These are phyloP conservation scores for Kwoniella botswanensis DNA, from an alignment of 768 basidiomycete species.

Conservation along the genomic window DNA sequence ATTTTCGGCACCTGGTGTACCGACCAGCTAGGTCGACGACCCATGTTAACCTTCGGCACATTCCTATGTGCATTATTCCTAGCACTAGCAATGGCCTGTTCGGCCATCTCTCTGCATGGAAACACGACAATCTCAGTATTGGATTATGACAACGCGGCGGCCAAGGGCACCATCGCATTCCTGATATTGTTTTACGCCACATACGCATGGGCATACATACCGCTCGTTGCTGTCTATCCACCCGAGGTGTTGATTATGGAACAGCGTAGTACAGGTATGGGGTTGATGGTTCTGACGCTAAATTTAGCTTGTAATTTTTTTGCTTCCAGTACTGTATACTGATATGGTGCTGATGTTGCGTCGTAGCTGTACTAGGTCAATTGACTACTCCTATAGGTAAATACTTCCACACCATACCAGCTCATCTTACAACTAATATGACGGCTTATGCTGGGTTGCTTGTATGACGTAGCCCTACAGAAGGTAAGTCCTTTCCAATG, in stretches of 20 bases:
- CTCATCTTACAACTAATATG: background rate
- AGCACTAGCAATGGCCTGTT: slow-evolving; percentile 31
- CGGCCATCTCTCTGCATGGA: slow-evolving; percentile 25
- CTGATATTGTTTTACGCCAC: slow-evolving; percentile 37
- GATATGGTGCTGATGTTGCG: background rate
- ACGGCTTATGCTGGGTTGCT: background rate
- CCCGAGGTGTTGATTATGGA: slow-evolving; percentile 37
- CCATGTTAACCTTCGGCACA: slow-evolving; percentile 31
- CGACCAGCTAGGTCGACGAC: slow-evolving; percentile 38
- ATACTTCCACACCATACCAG: background rate
- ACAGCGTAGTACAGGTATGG: slow-evolving; percentile 43
- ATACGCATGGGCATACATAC: slow-evolving; percentile 39
- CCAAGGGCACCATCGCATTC: slow-evolving; percentile 37
- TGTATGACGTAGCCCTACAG: slow-evolving; percentile 5
- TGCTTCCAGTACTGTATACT: background rate
- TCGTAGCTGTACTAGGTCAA: slow-evolving; percentile 16
- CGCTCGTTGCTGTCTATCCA: slow-evolving; percentile 37
- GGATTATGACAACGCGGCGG: slow-evolving; percentile 18
- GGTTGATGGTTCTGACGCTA: slow-evolving; percentile 29
- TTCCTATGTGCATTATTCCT: slow-evolving; percentile 31
- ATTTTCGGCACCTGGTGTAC: slow-evolving; percentile 31
- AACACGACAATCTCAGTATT: slow-evolving; percentile 3
- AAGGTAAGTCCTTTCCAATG: background rate
- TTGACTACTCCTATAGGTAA: slow-evolving; percentile 21
- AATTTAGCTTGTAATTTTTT: slow-evolving; percentile 34